A percentile compares a stretch with the other conserved stretches of the same genome.
Evolutionary conservation across 2,329 filamentous ascomycete genomes (phyloP).

Genomic region (Aspergillus brunneoviolaceus): DNA sequence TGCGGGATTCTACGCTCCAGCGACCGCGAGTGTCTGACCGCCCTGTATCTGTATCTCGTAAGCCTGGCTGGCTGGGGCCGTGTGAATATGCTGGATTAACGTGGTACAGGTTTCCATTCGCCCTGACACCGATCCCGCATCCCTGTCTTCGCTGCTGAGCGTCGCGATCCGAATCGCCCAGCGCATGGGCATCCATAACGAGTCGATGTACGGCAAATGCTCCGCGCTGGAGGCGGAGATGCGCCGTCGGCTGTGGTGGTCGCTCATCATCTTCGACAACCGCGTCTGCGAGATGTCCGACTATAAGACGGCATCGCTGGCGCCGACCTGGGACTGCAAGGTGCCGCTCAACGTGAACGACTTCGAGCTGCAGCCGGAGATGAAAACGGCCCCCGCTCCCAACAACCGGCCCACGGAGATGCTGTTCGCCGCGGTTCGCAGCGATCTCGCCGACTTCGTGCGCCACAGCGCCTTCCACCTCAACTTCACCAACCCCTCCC

Average conservation of each 20-base stretch:
- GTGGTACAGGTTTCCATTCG: constrained; percentile 54
- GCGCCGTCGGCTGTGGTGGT: constrained; percentile 73
- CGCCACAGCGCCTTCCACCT: constrained; percentile 45
- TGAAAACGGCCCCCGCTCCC: constrained; percentile 34
- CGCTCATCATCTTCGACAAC: constrained; percentile 66
- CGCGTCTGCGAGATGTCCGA: constrained; percentile 67
- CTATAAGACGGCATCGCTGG: constrained; percentile 39
- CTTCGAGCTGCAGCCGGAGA: constrained; percentile 40
- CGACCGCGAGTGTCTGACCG: constrained; percentile 51
- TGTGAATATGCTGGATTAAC: constrained; percentile 26
- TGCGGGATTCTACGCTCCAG: constrained; percentile 43
- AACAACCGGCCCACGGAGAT: constrained; percentile 41
- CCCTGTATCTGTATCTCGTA: constrained; percentile 56
- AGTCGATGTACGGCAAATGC: constrained; percentile 51
- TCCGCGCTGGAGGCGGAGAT: constrained; percentile 64
- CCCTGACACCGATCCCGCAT: constrained; percentile 60
- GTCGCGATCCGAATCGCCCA: constrained; percentile 67
- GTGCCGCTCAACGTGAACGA: constrained; percentile 47
- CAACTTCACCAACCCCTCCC: constrained; percentile 46
- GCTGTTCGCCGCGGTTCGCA: constrained; percentile 46
- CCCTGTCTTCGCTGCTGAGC: constrained; percentile 60
- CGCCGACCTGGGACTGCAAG: constrained; percentile 48
- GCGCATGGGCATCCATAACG: constrained; percentile 67
- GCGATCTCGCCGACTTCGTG: constrained; percentile 44
- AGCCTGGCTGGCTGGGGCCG: constrained; percentile 19